Evolutionary conservation across 306 rosid genomes (phyloP).

Genomic region (Acacia melanoxylon): DNA sequence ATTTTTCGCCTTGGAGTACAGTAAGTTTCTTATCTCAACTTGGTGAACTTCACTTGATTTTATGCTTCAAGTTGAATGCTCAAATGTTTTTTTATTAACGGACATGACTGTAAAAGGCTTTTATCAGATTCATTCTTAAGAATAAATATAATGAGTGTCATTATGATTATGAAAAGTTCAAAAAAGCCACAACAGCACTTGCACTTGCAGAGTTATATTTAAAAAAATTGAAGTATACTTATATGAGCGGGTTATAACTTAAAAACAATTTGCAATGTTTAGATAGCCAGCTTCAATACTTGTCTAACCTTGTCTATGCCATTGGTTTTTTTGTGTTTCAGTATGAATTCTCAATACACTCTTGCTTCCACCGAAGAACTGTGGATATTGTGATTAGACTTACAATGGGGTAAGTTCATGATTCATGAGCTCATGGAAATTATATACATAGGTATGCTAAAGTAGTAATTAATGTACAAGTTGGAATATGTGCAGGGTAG

Average conservation of each 20-base stretch:
- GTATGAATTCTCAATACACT: slow-evolving; percentile 34
- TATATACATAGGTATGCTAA: not conserved
- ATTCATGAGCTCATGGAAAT: not conserved
- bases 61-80: too few relatives aligned
- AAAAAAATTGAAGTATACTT: too few relatives aligned
- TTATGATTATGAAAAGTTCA: too few relatives aligned
- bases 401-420: slow-evolving; percentile 59
- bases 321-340: slow-evolving; percentile 31
- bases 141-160: not conserved
- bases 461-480: slow-evolving; percentile 2
- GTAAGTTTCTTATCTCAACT: slow-evolving; percentile 45
- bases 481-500: slow-evolving; percentile 55
- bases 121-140: not conserved
- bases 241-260: too few relatives aligned
- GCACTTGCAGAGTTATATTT: too few relatives aligned
- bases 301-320: slow-evolving; percentile 1
- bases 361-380: slow-evolving; percentile 56
- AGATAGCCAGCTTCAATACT: not conserved
- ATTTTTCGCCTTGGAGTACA: slow-evolving; percentile 72
- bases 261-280: not conserved
- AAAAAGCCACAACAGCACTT: too few relatives aligned
- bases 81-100: not conserved
- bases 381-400: slow-evolving; percentile 56
- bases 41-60: not conserved
- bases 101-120: not conserved